These are phyloP conservation scores for Sonneratia alba DNA, from an alignment of 345 rosid genomes.

Conservation along the genomic window DNA sequence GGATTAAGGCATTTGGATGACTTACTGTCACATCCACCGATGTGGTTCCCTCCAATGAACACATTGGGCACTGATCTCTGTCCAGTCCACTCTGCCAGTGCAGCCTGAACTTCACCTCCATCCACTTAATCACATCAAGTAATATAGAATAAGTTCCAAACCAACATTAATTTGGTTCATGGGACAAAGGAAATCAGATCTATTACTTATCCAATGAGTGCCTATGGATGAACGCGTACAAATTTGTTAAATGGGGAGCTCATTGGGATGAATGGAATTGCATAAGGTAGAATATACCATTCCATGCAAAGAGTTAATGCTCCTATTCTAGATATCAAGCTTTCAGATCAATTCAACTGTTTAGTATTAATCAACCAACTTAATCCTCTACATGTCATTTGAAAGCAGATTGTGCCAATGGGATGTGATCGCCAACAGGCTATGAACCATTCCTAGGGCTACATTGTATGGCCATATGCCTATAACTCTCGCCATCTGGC, in stretches of 20 bases:
- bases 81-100: slow-evolving; percentile 58
- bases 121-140: slow-evolving; percentile 31
- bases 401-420: no score
- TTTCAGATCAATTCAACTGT: no score
- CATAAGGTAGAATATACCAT: no score
- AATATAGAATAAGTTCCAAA: not conserved
- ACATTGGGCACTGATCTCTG: slow-evolving; percentile 67
- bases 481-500: not conserved
- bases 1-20: not conserved
- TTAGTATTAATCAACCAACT: no score
- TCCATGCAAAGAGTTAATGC: not conserved
- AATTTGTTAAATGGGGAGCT: not conserved
- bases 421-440: no score
- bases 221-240: no score
- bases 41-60: slow-evolving; percentile 68
- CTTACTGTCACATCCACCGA: slow-evolving; percentile 78
- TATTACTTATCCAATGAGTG: no score
- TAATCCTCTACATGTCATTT: no score
- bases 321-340: not conserved
- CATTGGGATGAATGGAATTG: not conserved
- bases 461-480: not conserved
- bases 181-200: no score
- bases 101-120: slow-evolving; percentile 51
- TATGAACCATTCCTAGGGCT: not conserved
- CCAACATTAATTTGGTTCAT: not conserved